phyloP scores from a whole-genome alignment of 805 yeast species.

The Komagataella phaffii region DNA sequence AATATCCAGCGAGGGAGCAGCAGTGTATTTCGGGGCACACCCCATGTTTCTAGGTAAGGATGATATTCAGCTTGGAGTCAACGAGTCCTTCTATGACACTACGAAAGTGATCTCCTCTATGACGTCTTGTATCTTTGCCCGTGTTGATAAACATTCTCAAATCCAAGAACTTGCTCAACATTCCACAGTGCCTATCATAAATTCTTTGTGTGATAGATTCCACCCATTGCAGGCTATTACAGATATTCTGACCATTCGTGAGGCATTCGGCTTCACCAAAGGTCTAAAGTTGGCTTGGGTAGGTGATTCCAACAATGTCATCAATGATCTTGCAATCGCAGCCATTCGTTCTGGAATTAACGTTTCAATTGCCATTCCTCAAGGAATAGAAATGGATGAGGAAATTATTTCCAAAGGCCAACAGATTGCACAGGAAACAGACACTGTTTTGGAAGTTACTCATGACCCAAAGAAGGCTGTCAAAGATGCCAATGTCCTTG shows the following conservation, averaged over 20 bases:
- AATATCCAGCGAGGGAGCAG: constrained; percentile 89
- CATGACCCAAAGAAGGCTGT: constrained; percentile 72
- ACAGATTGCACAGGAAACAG: constrained; percentile 34
- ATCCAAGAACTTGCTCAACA: constrained; percentile 65
- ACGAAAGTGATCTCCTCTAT: constrained; percentile 83
- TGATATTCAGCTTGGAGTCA: constrained; percentile 93
- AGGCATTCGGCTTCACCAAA: constrained; percentile 39
- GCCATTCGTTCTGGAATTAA: constrained; percentile 72
- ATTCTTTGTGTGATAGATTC: constrained; percentile 82
- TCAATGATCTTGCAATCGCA: constrained; percentile 86
- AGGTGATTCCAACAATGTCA: constrained; percentile 93
- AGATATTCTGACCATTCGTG: constrained; percentile 78
- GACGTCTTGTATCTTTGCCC: constrained; percentile 96
- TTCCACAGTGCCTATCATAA: constrained; percentile 83
- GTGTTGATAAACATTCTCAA: constrained; percentile 79
- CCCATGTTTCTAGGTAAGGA: constrained; percentile 96
- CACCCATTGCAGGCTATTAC: constrained; percentile 96
- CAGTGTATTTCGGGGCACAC: constrained; percentile 83
- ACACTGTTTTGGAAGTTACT: constrained; percentile 40
- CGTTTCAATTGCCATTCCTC: constrained; percentile 77
- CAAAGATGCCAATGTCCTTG: constrained; percentile 63
- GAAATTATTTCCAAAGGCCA: constrained; percentile 41
- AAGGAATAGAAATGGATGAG: constrained; percentile 48
- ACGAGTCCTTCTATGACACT: constrained; percentile 83
- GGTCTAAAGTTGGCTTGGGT: constrained; percentile 84